A percentile compares a stretch with the other conserved stretches of the same genome.
These are phyloP conservation scores for Leccinum fallax DNA, from an alignment of 1,284 basidiomycete species.

Conservation along the genomic window DNA sequence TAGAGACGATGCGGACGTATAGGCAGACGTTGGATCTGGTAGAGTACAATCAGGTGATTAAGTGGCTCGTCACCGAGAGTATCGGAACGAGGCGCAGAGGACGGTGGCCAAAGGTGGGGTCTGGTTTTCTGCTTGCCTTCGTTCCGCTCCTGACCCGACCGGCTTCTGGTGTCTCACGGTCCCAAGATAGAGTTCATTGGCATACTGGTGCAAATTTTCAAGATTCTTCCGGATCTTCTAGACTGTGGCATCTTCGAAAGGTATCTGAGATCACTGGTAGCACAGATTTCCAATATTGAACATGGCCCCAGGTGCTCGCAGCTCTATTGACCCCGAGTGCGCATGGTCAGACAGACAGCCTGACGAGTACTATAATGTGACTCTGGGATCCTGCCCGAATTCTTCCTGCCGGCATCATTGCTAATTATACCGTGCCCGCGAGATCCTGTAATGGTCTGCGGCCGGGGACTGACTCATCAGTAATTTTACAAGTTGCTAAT, in stretches of 20 bases:
- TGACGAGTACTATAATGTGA: constrained; percentile 13
- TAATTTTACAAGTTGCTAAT: too few species aligned
- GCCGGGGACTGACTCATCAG: neutral
- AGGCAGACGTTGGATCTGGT: too few species aligned
- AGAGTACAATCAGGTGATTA: too few species aligned
- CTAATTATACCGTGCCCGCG: constrained; percentile 9
- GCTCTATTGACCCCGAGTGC: neutral
- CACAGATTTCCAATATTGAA: neutral
- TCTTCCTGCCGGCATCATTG: neutral
- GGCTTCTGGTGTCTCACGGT: neutral
- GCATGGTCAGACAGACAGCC: neutral
- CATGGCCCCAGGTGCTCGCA: neutral
- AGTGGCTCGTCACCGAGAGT: too few species aligned
- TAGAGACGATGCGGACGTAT: too few species aligned
- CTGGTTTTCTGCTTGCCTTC: too few species aligned
- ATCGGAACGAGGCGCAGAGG: too few species aligned
- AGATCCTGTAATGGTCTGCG: constrained; percentile 1
- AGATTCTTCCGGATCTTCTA: neutral
- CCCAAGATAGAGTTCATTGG: constrained; percentile 4
- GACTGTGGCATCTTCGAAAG: neutral
- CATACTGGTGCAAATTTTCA: neutral
- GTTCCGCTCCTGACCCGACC: too few species aligned
- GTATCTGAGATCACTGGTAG: neutral
- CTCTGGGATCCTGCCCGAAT: neutral
- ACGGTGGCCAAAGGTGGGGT: too few species aligned